Evolutionary conservation across 2,329 filamentous ascomycete species (phyloP).

Genomic region (Aspergillus latus): DNA sequence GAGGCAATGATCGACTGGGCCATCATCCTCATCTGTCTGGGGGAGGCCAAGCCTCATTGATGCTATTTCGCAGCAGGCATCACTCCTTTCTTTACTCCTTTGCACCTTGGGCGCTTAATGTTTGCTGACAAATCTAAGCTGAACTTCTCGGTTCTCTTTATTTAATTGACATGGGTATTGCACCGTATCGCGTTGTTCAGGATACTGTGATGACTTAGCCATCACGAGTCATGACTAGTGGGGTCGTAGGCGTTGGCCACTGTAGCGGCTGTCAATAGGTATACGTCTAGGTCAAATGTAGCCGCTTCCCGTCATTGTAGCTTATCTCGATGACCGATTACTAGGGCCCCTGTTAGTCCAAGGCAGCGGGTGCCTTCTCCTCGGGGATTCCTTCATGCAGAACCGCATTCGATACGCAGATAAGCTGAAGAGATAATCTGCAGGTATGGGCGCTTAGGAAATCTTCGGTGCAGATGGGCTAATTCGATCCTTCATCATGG

Average conservation of each 20-base stretch:
- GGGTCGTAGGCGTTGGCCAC: neutral
- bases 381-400: neutral
- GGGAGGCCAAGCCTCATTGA: neutral
- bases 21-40: neutral
- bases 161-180: too few species aligned
- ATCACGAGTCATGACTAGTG: neutral
- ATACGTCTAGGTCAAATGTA: neutral
- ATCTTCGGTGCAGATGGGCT: neutral
- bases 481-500: neutral
- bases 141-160: too few species aligned
- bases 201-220: too few species aligned
- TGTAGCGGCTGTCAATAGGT: neutral
- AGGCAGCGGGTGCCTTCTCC: slow-evolving; percentile 6
- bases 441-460: slow-evolving; percentile 5
- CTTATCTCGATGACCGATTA: slow-evolving; percentile 13
- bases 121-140: slow-evolving; percentile 8
- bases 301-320: slow-evolving; percentile 8
- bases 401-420: neutral
- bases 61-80: neutral
- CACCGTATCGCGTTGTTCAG: too few species aligned
- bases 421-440: slow-evolving; percentile 4
- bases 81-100: neutral
- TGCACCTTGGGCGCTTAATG: neutral
- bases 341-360: neutral
- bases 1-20: slow-evolving; percentile 4